Evolutionary conservation across 163 green algal species (phyloP), one percentile per base, ranked within the genome.

Genomic region (Chlorella variabilis): DNA sequence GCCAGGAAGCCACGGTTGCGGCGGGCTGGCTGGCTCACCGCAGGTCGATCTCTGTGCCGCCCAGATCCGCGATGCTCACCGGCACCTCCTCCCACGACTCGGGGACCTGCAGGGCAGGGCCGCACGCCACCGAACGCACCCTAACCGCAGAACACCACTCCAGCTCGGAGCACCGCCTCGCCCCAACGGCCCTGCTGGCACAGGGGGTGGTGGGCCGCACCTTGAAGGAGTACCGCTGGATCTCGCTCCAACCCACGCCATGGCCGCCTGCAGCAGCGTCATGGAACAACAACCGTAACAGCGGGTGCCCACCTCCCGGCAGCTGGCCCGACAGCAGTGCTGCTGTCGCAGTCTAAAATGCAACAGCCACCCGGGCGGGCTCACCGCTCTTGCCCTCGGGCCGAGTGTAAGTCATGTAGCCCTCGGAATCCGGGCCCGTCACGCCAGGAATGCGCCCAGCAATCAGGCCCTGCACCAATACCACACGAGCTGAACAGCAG

Each of bases 1-100:
- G n/a, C n/a, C n/a, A n/a, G n/a, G n/a, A n/a, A n/a, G n/a, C n/a
- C n/a, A n/a, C n/a, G n/a, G n/a, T n/a, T n/a, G n/a, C n/a, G n/a
- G n/a, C n/a, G n/a, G n/a, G n/a, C n/a, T n/a, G 65, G 23, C 27
- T 9, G 21, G 39, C 67, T 75, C 67, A 77, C 69, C 73, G 91
- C 34, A 98, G 70, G 88, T 99, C 96, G 67, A 99, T 98, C 92
- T 97, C 94, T 6, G 75, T 81, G 41, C 75, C 75, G 18, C 95
- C 97, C 34, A 98, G 87, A 82, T 99, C 97, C 11, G 97, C 97
- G 67, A 99, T 99, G 25, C 91, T 97, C 31, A 99, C 96, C 1
- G 96, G 95, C 25, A 91, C 92, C 82, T 99, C 96, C 59, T 93
- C 84, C 96, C 96, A 99, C 11, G 90, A 88, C 21, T 78, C 17